Evolutionary conservation across 164 flowering plant species (phyloP), one percentile per base, ranked within the genome.

Genomic region (Chloranthus sessilifolius): DNA sequence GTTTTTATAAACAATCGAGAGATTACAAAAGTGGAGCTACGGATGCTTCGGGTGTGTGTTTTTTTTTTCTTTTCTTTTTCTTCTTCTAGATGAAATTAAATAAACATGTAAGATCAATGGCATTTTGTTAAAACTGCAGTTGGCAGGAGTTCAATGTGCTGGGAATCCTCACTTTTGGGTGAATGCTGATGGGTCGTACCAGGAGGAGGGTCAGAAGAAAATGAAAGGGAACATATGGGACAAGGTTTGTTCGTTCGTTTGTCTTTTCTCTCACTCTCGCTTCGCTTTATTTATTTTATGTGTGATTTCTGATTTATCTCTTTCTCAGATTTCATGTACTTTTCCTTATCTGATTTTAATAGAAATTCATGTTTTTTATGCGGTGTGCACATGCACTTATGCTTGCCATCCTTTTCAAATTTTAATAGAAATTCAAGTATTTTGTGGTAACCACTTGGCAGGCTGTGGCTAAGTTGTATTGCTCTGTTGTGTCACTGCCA

Each of bases 131-230:
- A 38, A 19, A 20, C 55, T 77, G 69, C 85, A 89, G 99, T 58
- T 77, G 61, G 84, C 92, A n/a, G 95, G 95, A 48, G 97, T 92
- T 51, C 95, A 86, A 47, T 84, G 95, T 77, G 97, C 87, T 63
- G 95, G 97, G 22, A 83, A 81, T 53, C 95, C 96, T 19, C 88
- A 85, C 66, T 88, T 92, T 64, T 92, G 98, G 98, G 80, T 92
- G 66, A 77, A 92, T 65, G 95, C 79, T 21, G 98, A 92, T 63
- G 98, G 98, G 11, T 85, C 96, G 23, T 88, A 85, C 62, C 85
- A 73, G 63, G 98, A 92, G 59, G 96, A 92, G 66, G 98, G 98
- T 34, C 95, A 85, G 61, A 83, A 83, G 70, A 92, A 85, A 53
- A 74, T 85, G 9, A 92, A 69, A 70, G 96, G 98, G 17, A 74